Conservation (phyloP, 2,329 filamentous ascomycete genomes). For the Nemania abortiva region DNA sequence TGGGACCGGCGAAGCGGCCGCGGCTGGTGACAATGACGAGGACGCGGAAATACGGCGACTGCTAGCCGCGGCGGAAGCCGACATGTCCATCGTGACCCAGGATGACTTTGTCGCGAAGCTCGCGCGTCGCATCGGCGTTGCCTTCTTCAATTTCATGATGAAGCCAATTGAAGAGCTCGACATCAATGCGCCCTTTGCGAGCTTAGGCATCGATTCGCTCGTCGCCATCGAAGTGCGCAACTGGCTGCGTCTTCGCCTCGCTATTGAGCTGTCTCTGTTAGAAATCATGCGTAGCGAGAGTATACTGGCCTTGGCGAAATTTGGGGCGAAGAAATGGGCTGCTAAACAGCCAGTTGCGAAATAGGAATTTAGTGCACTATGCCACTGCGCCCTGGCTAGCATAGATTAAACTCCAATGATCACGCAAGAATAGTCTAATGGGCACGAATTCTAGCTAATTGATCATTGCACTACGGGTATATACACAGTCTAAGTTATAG, state of each 20-base stretch:
- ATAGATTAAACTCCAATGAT: too few species aligned
- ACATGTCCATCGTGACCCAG: slow-evolving; percentile 15
- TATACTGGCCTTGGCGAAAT: slow-evolving; percentile 22
- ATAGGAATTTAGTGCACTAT: background rate
- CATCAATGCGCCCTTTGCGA: slow-evolving; percentile 1
- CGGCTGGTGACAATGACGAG: slow-evolving; percentile 1
- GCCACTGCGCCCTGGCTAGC: too few species aligned
- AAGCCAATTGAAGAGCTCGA: slow-evolving; percentile 28
- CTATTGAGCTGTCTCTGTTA: slow-evolving; percentile 54
- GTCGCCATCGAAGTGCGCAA: slow-evolving; percentile 35
- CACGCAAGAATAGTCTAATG: too few species aligned
- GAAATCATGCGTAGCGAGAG: slow-evolving; percentile 48
- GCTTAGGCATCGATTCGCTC: slow-evolving; percentile 30
- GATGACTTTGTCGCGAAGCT: slow-evolving; percentile 11
- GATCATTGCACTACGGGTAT: too few species aligned
- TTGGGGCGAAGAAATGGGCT: slow-evolving; percentile 21
- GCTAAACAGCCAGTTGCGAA: background rate
- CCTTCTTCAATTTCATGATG: slow-evolving; percentile 30
- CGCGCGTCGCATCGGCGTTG: slow-evolving; percentile 12
- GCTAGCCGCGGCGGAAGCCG: slow-evolving; percentile 5
- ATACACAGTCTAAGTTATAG: too few species aligned
- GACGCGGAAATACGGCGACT: slow-evolving; percentile 18
- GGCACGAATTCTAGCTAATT: too few species aligned
- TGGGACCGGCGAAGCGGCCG: background rate
- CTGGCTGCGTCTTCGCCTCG: slow-evolving; percentile 35